Evolutionary conservation across 2,329 filamentous ascomycete genomes (phyloP), one percentile per base, ranked within the genome.

Genomic region (Balansia obtecta): DNA sequence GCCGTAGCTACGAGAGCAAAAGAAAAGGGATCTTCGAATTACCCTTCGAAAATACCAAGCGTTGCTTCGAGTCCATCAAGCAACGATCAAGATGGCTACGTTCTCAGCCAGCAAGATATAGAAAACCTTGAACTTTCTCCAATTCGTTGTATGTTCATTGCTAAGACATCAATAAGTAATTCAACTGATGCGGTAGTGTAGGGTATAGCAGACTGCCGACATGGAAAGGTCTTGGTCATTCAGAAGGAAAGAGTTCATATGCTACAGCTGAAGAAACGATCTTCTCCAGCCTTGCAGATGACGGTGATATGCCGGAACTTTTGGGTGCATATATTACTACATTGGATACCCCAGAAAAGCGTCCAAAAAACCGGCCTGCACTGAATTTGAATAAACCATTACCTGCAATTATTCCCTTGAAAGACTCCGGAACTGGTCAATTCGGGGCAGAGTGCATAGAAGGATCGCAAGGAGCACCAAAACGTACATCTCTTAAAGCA

Each of bases 71-170:
- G 65, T 45, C 63, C 63, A 9, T 56, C 53, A 20, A 54, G 55
- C 13, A 63, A 64, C 8, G 56, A 54, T 18, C 50, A 54, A 4
- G 58, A 61, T 32, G 46, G 61, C 27, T 60, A 65, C 49, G 56
- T 54, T 46, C 56, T 68, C 12, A 62, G 60, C 12, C 51, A 57
- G 10, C 56, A 60, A 50, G 66, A 68, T 27, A 52, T 69, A 1
- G 57, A 69, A 43, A 64, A 56, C 9, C 59, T 70, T 41, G 59
- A 67, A 34, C 49, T 67, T 18, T 66, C 63, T 3, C 65, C 67
- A 16, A 64, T 68, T 41, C 58, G 55, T 34, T 63, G 68, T 66
- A 47, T 53, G 65, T 53, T 43, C 4, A 16, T 38, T 13, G 16
- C n/a, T 13, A n/a, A 18, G 22, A n/a, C 46, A 18, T 18, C 5